Evolutionary conservation across 306 rosid genomes (phyloP), one percentile per base, ranked within the genome.

Genomic region (Ormosia semicastrata): DNA sequence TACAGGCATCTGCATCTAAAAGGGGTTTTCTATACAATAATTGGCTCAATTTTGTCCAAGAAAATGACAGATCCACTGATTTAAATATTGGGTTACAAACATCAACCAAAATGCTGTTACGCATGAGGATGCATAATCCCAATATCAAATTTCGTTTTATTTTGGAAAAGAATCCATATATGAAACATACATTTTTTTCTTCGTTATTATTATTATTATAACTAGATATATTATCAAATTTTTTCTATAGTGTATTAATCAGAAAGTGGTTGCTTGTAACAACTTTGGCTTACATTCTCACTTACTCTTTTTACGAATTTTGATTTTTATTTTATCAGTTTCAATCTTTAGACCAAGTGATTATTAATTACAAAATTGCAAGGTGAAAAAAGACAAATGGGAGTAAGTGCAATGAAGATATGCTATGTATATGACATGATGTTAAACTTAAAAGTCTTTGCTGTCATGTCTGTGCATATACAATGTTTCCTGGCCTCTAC

Each of bases 41-140:
- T 75, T 62, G 71, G 18, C 30, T 82, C 9, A 37, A 14, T 78
- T 75, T 82, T 58, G 88, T 58, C 81, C 49, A 44, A 72, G 84
- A 79, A 85, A 71, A 85, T 7, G 88, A 83, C 89, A 89, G 85
- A 82, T 87, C 87, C 80, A 71, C 8, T 79, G 3, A 18, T 62
- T 83, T 84, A 43, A 83, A 85, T 80, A 72, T 65, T 80, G 29
- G 68, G 32, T 17, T 70, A 32, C 33, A 24, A 63, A 17, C 36
- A 79, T 12, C 39, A 40, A 58, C 58, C 8, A 37, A 77, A 41
- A 49, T 71, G 32, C 6, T 36, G 29, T 47, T 14, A 34, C 9
- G 0, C 72, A 47, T 37, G 39, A 50, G 43, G 13, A 52, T 72
- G 7, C 74, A 15, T 8, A 34, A 46, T 66, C 66, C 75, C 30